Base-by-base conservation (phyloP, 495 filamentous ascomycete genomes). In the Daldinia childiae region DNA sequence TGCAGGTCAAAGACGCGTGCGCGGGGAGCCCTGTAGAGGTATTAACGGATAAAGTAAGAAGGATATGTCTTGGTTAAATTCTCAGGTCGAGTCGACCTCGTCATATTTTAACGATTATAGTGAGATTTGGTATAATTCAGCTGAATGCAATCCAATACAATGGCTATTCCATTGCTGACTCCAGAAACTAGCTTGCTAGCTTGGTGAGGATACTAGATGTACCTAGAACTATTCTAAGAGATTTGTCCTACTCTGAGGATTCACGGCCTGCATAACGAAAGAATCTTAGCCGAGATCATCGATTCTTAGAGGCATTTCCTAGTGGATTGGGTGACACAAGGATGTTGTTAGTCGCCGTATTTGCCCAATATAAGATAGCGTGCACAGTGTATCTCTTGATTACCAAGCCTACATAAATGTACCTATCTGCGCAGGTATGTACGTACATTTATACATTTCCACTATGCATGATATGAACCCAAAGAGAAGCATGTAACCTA, bases 21-120 rank as follows among this genome's bases (percentile, higher is more conserved):
- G 45, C 26, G 41, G 30, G 15, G 51, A 17, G 34, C 12, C 38
- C 24, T 38, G 39, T 27, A 48, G 14, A 59, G 39, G 63, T 54
- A 63, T 59, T 38, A 6, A 59, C 52, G 36, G 50, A 62, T 64
- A 70, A 61, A 60, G 7, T 61, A 65, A 57, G 52, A n/a, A 27
- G 54, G 15, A 59, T 55, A 68, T 72, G 70, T 73, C 51, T 73
- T 61, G 41, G 50, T 55, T 51, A 62, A 73, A 73, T 73, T 73
- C 70, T 54, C 59, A 59, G 15, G 51, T 62, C 48, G 27, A 26
- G 48, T 34, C 5, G 1, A 54, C 30, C 29, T 32, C 14, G 14
- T 14, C 7, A 21, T n/a, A 0, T 51, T n/a, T 45, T 64, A 32
- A 2, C 14, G 15, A 45, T 56, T 36, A 39, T 29, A 26, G 17